A percentile compares a stretch with the other conserved stretches of the same genome.
phyloP scores from a whole-genome alignment of 768 basidiomycete genomes.

The Lentinula detonsa region DNA sequence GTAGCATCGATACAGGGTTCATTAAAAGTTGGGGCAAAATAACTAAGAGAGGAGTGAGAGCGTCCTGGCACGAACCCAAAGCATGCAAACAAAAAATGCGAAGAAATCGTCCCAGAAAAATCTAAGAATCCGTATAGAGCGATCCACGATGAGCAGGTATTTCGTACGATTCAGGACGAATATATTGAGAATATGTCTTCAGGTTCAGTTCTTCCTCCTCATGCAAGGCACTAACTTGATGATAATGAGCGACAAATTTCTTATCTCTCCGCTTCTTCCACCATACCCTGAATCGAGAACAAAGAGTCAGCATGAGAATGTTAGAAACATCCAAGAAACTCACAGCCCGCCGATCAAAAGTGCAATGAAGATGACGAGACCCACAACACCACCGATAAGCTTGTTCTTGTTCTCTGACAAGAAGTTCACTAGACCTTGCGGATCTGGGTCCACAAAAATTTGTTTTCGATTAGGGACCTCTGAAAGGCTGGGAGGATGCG shows the following conservation, averaged over 20 bases:
- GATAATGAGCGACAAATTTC: slow-evolving; percentile 12
- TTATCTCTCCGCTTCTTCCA: slow-evolving; percentile 18
- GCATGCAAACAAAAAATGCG: neutral
- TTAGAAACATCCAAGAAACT: slow-evolving; percentile 14
- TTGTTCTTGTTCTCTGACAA: slow-evolving; percentile 36
- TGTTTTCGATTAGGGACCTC: slow-evolving; percentile 31
- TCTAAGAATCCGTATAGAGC: neutral
- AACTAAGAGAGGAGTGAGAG: neutral
- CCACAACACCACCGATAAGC: slow-evolving; percentile 43
- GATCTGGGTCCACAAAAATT: slow-evolving; percentile 50
- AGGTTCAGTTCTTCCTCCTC: slow-evolving; percentile 8
- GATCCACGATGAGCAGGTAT: slow-evolving; percentile 1
- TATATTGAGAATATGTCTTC: neutral
- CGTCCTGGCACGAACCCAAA: neutral
- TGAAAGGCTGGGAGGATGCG: slow-evolving; percentile 10
- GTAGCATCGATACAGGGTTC: neutral
- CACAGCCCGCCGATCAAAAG: slow-evolving; percentile 31
- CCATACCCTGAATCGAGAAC: slow-evolving; percentile 12
- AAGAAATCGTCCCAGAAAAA: neutral
- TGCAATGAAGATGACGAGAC: slow-evolving; percentile 33
- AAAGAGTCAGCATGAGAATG: slow-evolving; percentile 1
- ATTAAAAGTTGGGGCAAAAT: neutral
- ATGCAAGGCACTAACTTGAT: slow-evolving; percentile 12
- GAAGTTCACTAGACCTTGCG: slow-evolving; percentile 39
- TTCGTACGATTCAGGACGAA: slow-evolving; percentile 6